A percentile compares a stretch with the other conserved stretches of the same genome.
Evolutionary conservation across 768 basidiomycete species (phyloP).

Genomic region (Sporobolomyces phaffii): DNA sequence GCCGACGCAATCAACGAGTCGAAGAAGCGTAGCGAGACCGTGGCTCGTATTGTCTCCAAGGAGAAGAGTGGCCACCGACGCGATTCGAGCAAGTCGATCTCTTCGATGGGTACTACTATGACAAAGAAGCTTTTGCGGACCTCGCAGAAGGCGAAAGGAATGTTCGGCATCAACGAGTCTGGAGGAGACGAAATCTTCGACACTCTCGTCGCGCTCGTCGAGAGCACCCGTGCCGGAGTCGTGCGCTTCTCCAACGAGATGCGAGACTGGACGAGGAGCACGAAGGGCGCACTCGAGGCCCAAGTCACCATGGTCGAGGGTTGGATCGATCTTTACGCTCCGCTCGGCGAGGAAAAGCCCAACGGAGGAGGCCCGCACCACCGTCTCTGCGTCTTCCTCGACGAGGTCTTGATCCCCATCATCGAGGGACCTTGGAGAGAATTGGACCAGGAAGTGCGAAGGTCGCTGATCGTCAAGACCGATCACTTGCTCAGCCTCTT

Average conservation of each 20-base stretch:
- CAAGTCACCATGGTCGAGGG: slow-evolving; percentile 35
- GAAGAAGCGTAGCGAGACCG: slow-evolving; percentile 40
- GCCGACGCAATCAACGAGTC: slow-evolving; percentile 43
- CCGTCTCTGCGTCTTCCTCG: slow-evolving; percentile 37
- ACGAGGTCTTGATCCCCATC: slow-evolving; percentile 29
- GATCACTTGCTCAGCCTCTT: slow-evolving; percentile 40
- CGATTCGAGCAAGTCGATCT: slow-evolving; percentile 19
- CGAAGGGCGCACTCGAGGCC: slow-evolving; percentile 30
- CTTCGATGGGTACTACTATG: slow-evolving; percentile 20
- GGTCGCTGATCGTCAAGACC: slow-evolving; percentile 31
- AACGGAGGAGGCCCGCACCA: slow-evolving; percentile 19
- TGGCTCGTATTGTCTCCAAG: slow-evolving; percentile 35
- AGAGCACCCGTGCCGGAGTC: slow-evolving; percentile 16
- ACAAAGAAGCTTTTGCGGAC: slow-evolving; percentile 36
- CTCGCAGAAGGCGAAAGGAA: slow-evolving; percentile 31
- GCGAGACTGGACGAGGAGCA: slow-evolving; percentile 36
- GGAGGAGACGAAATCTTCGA: slow-evolving; percentile 34
- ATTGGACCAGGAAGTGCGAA: slow-evolving; percentile 37
- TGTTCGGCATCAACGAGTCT: slow-evolving; percentile 15
- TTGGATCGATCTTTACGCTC: slow-evolving; percentile 41
- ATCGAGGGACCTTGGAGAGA: slow-evolving; percentile 39
- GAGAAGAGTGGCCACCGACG: slow-evolving; percentile 20
- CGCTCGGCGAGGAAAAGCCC: slow-evolving; percentile 19
- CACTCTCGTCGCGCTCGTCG: slow-evolving; percentile 34
- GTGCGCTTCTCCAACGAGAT: slow-evolving; percentile 36